phyloP scores from a whole-genome alignment of 2,329 filamentous ascomycete genomes.

The Pestalotiopsis sp. region DNA sequence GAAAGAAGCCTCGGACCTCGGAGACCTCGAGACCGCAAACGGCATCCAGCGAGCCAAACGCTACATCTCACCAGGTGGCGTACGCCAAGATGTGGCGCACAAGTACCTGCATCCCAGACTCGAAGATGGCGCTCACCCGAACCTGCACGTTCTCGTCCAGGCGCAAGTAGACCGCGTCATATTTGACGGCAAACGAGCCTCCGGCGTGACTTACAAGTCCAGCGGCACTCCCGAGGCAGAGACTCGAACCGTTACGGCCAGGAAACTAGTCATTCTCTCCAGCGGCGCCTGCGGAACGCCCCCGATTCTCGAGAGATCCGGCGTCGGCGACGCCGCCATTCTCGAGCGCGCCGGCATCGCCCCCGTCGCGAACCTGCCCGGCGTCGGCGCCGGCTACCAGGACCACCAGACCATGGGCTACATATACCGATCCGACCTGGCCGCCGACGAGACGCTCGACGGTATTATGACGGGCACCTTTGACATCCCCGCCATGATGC shows the following conservation, averaged over 20 bases:
- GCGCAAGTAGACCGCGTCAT: slow-evolving; percentile 43
- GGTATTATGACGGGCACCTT: slow-evolving; percentile 13
- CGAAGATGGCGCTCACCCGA: slow-evolving; percentile 44
- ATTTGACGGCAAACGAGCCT: slow-evolving; percentile 18
- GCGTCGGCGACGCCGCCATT: slow-evolving; percentile 47
- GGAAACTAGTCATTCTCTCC: slow-evolving; percentile 47
- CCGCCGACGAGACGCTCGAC: slow-evolving; percentile 22
- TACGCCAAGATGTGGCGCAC: slow-evolving; percentile 54
- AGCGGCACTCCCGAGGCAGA: not conserved
- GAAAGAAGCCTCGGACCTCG: slow-evolving; percentile 53
- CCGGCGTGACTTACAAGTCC: slow-evolving; percentile 14
- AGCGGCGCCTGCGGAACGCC: slow-evolving; percentile 45
- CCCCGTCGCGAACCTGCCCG: slow-evolving; percentile 42
- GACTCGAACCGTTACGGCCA: slow-evolving; percentile 38
- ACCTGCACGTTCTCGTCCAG: slow-evolving; percentile 56
- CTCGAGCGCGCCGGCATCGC: slow-evolving; percentile 37
- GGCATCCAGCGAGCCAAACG: slow-evolving; percentile 24
- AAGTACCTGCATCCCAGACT: slow-evolving; percentile 54
- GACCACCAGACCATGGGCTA: slow-evolving; percentile 53
- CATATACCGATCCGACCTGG: slow-evolving; percentile 39
- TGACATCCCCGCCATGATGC: slow-evolving; percentile 17
- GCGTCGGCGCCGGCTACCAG: slow-evolving; percentile 50
- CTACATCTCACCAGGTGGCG: slow-evolving; percentile 38
- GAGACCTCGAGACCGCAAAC: slow-evolving; percentile 45
- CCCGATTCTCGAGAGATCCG: slow-evolving; percentile 53